Base-by-base conservation (phyloP, 2,329 filamentous ascomycete genomes). In the Cercospora brassicicola region DNA sequence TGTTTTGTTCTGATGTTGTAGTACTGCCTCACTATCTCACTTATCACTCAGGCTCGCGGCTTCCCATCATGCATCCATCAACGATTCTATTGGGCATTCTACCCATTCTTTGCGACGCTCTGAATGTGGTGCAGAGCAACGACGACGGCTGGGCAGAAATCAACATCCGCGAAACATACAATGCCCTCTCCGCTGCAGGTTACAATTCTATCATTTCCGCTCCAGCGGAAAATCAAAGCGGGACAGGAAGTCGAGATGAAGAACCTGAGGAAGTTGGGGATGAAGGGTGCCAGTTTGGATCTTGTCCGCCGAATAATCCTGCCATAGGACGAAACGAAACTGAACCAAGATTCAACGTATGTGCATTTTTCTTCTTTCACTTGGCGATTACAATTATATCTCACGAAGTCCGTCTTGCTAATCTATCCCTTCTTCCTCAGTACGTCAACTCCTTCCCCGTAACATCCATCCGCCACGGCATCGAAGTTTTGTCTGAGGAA, bases 121-220 rank as follows among this genome's bases (percentile, higher is more conserved):
- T 72, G 62, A 87, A 87, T 72, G 86, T 90, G 73, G 76, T 92
- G 64, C 87, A 89, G 66, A 85, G 85, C 71, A 92, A 92, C 78
- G 90, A 92, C 71, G 90, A 92, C 75, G 90, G 90, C 36, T 92
- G 90, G 90, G 88, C 89, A 4, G 90, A 91, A 79, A 84, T 84
- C 48, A 90, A 91, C 74, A 80, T 89, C 60, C 85, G 90, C 15
- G 82, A 84, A 0, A 81, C 91, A 62, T 86, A 89, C 78, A 78
- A 86, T 62, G 81, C 83, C 11, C 79, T 92, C 48, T 83, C 79
- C 9, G 78, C 78, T 1, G 83, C 85, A 1, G 87, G 87, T 0
- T 85, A 91, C 72, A 81, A 87, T 9, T 87, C 88, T 8, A 82
- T 91, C 9, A 81, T 92, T 5, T 90, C 89, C 0, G 87, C 83